Conservation (phyloP, 73 alveolate species). For the Symbiodinium pilosum region DNA sequence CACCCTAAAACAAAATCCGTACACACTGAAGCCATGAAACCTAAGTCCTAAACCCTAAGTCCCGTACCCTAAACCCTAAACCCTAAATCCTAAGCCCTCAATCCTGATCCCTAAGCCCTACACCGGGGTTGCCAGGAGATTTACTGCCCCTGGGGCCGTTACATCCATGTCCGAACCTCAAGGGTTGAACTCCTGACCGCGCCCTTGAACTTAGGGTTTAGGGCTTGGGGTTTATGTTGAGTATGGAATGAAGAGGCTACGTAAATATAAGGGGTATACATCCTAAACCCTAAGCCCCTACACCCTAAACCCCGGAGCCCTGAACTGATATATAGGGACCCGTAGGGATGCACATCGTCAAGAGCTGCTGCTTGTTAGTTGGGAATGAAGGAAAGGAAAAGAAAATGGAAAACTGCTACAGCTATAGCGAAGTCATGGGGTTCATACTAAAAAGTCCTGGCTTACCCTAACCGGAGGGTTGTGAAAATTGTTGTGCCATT, state of each 20-base stretch:
- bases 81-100: neutral
- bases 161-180: constrained; percentile 98
- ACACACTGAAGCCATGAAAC: neutral
- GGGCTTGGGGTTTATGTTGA: neutral
- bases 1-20: neutral
- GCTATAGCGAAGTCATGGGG: too few relatives aligned
- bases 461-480: too few relatives aligned
- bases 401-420: too few relatives aligned
- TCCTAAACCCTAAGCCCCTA: neutral
- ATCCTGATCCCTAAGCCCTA: neutral
- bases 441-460: too few relatives aligned
- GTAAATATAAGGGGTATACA: neutral
- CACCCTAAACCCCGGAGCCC: neutral
- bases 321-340: neutral
- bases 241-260: neutral
- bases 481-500: too few relatives aligned
- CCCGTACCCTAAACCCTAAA: neutral
- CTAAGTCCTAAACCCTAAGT: neutral
- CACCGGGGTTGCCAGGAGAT: constrained; percentile 87
- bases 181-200: neutral
- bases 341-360: neutral
- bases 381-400: too few relatives aligned
- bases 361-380: too few relatives aligned
- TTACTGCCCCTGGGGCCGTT: constrained; percentile 99
- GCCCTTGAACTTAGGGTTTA: neutral